Evolutionary conservation across 257 asterid genomes (phyloP).

Genomic region (Lithospermum erythrorhizon): DNA sequence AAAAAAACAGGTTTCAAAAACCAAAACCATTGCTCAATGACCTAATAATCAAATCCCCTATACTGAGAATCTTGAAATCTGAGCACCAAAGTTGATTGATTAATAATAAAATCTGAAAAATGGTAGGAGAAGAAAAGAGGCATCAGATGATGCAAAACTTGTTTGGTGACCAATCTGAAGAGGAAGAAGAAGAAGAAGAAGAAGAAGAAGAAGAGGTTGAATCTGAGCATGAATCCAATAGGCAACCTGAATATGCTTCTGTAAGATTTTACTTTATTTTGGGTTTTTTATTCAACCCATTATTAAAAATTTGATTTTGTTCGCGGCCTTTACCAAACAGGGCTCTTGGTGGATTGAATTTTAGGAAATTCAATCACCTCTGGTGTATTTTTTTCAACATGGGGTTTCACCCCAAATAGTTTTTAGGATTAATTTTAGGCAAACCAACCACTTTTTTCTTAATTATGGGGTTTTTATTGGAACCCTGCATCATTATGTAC

Average conservation of each 20-base stretch:
- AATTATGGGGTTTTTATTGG: no score
- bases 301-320: no score
- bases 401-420: no score
- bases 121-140: conserved; percentile 98
- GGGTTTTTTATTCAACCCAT: no score
- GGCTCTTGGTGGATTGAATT: no score
- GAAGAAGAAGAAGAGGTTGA: conserved; percentile 82
- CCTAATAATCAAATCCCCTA: not conserved
- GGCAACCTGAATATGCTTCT: conserved; percentile 70
- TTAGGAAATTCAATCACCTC: no score
- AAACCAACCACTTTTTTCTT: no score
- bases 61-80: not conserved
- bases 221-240: conserved; percentile 92
- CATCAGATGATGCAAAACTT: conserved; percentile 99
- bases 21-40: not conserved
- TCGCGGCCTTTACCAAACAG: no score
- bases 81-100: not conserved
- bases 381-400: no score
- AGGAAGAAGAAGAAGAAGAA: conserved; percentile 80
- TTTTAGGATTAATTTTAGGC: no score
- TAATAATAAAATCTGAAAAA: conserved; percentile 3
- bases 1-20: no score
- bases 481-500: no score
- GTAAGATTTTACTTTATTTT: conserved; percentile 22
- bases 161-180: conserved; percentile 96